These are phyloP conservation scores for Dactylonectria macrodidyma DNA, from an alignment of 2,329 filamentous ascomycete genomes.

Conservation along the genomic window DNA sequence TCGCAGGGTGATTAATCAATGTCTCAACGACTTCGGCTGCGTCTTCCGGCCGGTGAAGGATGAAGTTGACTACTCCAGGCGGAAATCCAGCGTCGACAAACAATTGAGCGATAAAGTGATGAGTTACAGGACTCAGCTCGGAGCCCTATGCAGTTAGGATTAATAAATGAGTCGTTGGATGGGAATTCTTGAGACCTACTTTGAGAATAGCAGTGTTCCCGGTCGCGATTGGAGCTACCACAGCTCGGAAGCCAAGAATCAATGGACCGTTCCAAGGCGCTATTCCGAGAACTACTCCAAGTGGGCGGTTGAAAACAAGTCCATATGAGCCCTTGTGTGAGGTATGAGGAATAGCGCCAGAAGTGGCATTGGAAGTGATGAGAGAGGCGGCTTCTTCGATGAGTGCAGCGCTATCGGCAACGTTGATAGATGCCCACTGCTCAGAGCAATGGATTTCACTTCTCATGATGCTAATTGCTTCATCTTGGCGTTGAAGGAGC, in stretches of 20 bases:
- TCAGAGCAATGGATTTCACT: constrained; percentile 22
- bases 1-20: constrained; percentile 51
- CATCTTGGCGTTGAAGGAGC: neutral
- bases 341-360: neutral
- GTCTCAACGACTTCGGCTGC: constrained; percentile 51
- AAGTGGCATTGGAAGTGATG: neutral
- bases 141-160: constrained; percentile 38
- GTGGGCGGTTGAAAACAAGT: constrained; percentile 36
- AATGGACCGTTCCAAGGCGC: constrained; percentile 48
- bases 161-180: constrained; percentile 2
- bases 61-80: constrained; percentile 54
- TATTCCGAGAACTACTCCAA: constrained; percentile 48
- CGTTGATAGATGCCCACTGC: constrained; percentile 9
- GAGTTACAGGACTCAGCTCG: constrained; percentile 48
- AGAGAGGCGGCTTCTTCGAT: constrained; percentile 13
- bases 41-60: constrained; percentile 50
- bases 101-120: constrained; percentile 50
- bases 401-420: constrained; percentile 1
- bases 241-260: constrained; percentile 42
- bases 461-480: neutral
- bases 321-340: constrained; percentile 3
- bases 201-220: constrained; percentile 47
- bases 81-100: constrained; percentile 58
- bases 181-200: constrained; percentile 13
- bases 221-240: constrained; percentile 37